Evolutionary conservation across 345 rosid genomes (phyloP), one percentile per base, ranked within the genome.

Genomic region (Populus davidiana): DNA sequence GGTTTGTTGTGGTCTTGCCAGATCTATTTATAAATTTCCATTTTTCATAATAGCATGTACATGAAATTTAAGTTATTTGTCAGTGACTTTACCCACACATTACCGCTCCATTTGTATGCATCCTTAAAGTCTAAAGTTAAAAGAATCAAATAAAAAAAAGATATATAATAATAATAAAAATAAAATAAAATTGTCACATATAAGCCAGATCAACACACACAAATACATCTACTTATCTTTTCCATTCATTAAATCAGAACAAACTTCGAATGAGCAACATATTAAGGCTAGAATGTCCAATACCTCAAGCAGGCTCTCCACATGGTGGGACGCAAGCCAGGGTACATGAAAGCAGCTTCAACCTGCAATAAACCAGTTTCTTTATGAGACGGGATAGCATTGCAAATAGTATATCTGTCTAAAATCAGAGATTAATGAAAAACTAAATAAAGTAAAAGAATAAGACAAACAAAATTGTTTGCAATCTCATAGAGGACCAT

Each of bases 231-330:
- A 5, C 11, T 73, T 41, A 20, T 59, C 49, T 35, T 20, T 16
- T 38, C 11, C 59, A 52, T 20, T 52, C 59, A 52, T 56, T 43
- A 47, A 69, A 69, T 11, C 9, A 68, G 27, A 13, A 52, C 59
- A 52, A 68, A 38, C 18, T 8, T 29, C n/a, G 52, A 29, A 27
- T 39, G 4, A 35, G 61, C 27, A 70, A 38, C 54, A 20, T 67
- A 47, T n/a, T 36, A 75, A 64, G 38, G 49, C 5, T 13, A 72
- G 54, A n/a, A 35, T n/a, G 52, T 75, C 12, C 47, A 63, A 66
- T 87, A 93, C 99, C 99, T 92, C 88, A 90, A 83, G 75, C 96
- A 90, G 77, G 91, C 89, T 85, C 91, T 91, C 80, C 92, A 86
- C 81, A 91, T 88, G 25, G 99, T 93, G 41, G 94, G 98, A 36